A percentile compares a stretch with the other conserved stretches of the same genome.
phyloP scores from a whole-genome alignment of 768 basidiomycete species.

The Calvatia gigantea region DNA sequence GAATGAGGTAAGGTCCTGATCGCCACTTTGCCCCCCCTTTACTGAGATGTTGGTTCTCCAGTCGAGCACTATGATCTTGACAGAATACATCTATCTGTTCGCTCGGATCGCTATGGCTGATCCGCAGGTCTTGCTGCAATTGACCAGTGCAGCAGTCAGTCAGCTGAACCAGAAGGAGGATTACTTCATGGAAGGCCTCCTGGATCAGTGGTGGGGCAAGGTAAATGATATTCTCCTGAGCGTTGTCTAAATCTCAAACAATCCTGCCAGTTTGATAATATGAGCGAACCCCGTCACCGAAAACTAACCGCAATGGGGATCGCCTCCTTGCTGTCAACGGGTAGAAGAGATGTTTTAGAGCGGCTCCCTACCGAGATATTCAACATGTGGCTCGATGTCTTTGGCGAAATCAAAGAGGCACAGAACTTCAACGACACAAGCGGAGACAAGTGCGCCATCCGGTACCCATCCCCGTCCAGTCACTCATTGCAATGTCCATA shows the following conservation, averaged over 20 bases:
- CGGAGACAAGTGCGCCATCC: not conserved
- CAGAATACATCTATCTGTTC: constrained; percentile 71
- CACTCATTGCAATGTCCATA: constrained; percentile 3
- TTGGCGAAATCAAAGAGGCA: constrained; percentile 82
- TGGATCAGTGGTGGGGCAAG: constrained; percentile 83
- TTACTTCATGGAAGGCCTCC: constrained; percentile 57
- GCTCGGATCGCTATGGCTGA: constrained; percentile 71
- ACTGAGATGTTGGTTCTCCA: constrained; percentile 7
- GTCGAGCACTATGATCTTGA: constrained; percentile 46
- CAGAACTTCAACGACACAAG: constrained; percentile 22
- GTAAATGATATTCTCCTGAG: constrained; percentile 34
- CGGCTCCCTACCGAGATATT: constrained; percentile 74
- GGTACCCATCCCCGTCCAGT: not conserved
- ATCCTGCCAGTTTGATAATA: constrained; percentile 73
- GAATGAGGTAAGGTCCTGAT: constrained; percentile 50
- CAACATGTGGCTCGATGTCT: constrained; percentile 86
- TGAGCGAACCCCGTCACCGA: constrained; percentile 81
- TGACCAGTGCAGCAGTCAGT: constrained; percentile 62
- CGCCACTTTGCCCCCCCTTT: not conserved
- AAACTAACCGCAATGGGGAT: constrained; percentile 85
- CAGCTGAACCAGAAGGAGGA: constrained; percentile 44
- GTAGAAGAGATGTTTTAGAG: constrained; percentile 65
- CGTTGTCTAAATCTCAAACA: constrained; percentile 1
- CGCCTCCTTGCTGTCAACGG: constrained; percentile 73
- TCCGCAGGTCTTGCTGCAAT: constrained; percentile 61